Percentiles rank a stretch among this genome's conserved stretches.
Evolutionary conservation across 345 rosid species (phyloP).

Genomic region (Citrus sp.): DNA sequence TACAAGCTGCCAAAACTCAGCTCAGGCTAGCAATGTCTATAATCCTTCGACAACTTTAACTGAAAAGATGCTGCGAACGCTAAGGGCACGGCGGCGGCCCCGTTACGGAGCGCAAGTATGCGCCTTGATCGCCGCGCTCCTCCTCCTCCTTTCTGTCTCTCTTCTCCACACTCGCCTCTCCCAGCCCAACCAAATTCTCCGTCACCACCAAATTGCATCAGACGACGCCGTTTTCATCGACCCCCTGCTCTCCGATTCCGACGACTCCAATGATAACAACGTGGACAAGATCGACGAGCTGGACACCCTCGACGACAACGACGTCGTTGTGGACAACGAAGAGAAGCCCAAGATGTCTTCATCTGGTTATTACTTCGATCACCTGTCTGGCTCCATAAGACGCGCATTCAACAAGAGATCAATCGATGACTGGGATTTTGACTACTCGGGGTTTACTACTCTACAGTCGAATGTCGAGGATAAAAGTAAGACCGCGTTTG

Average conservation of each 20-base stretch:
- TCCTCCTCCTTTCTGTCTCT: conserved; percentile 81
- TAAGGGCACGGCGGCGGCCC: conserved; percentile 77
- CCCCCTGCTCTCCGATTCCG: conserved; percentile 60
- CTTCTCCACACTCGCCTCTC: conserved; percentile 87
- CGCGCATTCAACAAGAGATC: conserved; percentile 60
- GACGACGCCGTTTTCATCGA: conserved; percentile 30
- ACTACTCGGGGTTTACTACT: conserved; percentile 41
- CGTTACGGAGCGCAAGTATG: conserved; percentile 72
- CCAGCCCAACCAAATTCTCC: conserved; percentile 28
- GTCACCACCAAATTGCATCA: conserved; percentile 20
- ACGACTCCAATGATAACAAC: conserved; percentile 10
- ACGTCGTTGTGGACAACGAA: conserved; percentile 32
- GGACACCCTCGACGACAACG: conserved; percentile 54
- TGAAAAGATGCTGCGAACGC: conserved; percentile 36
- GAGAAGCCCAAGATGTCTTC: conserved; percentile 35
- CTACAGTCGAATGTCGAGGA: conserved; percentile 27
- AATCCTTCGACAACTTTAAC: not conserved
- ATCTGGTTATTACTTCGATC: conserved; percentile 75
- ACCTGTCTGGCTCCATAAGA: conserved; percentile 53
- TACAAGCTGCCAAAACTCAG: too few relatives aligned
- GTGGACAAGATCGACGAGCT: conserved; percentile 79
- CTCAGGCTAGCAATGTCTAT: not conserved
- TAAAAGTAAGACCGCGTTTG: conserved; percentile 47
- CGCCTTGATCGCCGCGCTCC: conserved; percentile 67
- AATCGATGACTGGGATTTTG: conserved; percentile 89